These are phyloP conservation scores for Xylaria bambusicola DNA, from an alignment of 495 filamentous ascomycete species.

Conservation along the genomic window DNA sequence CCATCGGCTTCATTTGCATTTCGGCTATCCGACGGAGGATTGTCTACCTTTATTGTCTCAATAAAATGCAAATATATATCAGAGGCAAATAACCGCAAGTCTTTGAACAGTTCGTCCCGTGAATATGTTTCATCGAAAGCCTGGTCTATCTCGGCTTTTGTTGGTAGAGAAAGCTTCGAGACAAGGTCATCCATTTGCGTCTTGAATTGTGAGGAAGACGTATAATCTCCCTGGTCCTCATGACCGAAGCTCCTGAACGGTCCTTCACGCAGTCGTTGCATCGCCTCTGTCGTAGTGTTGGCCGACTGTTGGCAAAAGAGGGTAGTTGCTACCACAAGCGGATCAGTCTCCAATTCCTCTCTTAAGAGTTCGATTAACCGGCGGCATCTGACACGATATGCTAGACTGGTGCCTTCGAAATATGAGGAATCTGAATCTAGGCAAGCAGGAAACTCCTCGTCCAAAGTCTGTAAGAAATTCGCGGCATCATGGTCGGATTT, in stretches of 20 bases:
- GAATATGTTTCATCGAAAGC: slow-evolving; percentile 17
- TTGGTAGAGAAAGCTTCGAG: slow-evolving; percentile 6
- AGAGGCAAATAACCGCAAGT: slow-evolving; percentile 25
- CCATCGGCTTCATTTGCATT: background rate
- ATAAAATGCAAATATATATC: slow-evolving; percentile 20
- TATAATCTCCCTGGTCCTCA: slow-evolving; percentile 11
- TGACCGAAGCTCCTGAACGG: slow-evolving; percentile 23
- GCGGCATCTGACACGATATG: slow-evolving; percentile 25
- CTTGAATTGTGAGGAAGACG: background rate
- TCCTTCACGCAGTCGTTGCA: slow-evolving; percentile 15
- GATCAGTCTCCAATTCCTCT: slow-evolving; percentile 8
- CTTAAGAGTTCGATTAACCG: slow-evolving; percentile 17
- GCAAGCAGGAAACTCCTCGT: slow-evolving; percentile 20
- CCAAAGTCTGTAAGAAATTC: slow-evolving; percentile 24
- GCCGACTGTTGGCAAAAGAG: slow-evolving; percentile 24
- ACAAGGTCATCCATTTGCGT: slow-evolving; percentile 16
- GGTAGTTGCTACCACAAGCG: slow-evolving; percentile 17
- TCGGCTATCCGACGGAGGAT: background rate
- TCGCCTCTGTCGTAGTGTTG: slow-evolving; percentile 1
- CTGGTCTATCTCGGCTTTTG: slow-evolving; percentile 4
- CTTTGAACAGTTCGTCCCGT: slow-evolving; percentile 15
- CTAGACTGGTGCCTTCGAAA: slow-evolving; percentile 14
- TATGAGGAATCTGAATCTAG: slow-evolving; percentile 2
- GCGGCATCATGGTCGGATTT: background rate
- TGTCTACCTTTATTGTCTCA: background rate